Conservation (phyloP, 1,139 yeast genomes). For the Zygosaccharomyces pseudobailii region DNA sequence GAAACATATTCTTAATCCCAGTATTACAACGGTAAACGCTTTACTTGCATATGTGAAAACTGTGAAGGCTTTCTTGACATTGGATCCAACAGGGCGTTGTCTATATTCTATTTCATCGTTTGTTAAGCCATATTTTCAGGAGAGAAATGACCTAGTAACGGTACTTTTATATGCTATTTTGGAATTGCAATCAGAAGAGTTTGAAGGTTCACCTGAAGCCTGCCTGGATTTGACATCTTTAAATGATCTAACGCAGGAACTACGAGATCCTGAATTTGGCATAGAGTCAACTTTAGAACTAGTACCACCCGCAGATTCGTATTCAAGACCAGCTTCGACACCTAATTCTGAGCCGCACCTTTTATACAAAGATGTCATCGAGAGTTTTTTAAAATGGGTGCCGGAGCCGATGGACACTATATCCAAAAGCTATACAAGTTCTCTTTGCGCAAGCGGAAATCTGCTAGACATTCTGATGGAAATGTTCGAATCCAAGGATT, state of each 20-base stretch:
- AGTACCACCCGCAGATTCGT: not conserved
- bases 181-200: conserved; percentile 41
- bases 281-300: conserved; percentile 3
- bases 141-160: conserved; percentile 67
- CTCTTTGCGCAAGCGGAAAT: conserved; percentile 63
- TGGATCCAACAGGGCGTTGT: conserved; percentile 81
- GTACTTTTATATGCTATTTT: conserved; percentile 70
- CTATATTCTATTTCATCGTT: conserved; percentile 22
- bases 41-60: conserved; percentile 66
- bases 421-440: conserved; percentile 55
- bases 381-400: conserved; percentile 51
- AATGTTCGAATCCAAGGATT: conserved; percentile 73
- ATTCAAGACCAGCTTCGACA: not conserved
- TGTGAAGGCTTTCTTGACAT: conserved; percentile 61
- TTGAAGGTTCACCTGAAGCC: conserved; percentile 3
- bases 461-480: conserved; percentile 63
- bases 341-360: conserved; percentile 2
- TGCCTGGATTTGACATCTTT: conserved; percentile 3
- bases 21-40: conserved; percentile 73
- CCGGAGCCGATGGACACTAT: conserved; percentile 95
- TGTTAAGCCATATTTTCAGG: conserved; percentile 45
- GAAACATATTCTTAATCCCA: conserved; percentile 64
- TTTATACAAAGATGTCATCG: conserved; percentile 17
- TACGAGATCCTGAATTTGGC: conserved; percentile 16
- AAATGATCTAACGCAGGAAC: conserved; percentile 7